Conservation (phyloP, 225 moss, liverwort and hornwort species). For the Sphagnum contortum region DNA sequence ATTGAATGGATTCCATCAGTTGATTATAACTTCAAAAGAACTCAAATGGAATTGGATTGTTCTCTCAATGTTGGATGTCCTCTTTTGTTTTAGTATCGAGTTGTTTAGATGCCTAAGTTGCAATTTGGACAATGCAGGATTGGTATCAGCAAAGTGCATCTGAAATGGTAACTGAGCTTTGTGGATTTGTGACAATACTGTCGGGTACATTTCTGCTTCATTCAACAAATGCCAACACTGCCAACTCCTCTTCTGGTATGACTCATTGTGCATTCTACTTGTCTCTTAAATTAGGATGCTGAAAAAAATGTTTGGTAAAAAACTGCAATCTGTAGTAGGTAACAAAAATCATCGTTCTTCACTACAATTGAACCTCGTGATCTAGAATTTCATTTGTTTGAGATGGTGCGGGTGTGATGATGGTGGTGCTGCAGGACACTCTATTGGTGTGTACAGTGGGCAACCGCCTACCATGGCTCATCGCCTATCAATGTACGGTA, state of each 20-base stretch:
- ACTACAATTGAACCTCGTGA: no score
- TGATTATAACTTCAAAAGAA: no score
- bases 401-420: no score
- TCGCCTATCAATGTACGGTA: slow-evolving; percentile 40
- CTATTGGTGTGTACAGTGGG: slow-evolving; percentile 46
- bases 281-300: neutral
- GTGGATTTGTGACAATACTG: slow-evolving; percentile 87
- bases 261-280: slow-evolving; percentile 27
- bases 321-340: neutral
- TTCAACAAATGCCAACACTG: slow-evolving; percentile 79
- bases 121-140: slow-evolving; percentile 34
- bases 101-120: neutral
- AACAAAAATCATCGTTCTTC: no score
- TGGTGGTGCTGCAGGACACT: neutral
- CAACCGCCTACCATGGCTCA: slow-evolving; percentile 33
- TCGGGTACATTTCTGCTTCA: slow-evolving; percentile 94
- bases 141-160: slow-evolving; percentile 71
- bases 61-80: no score
- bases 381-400: no score
- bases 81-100: neutral
- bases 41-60: no score
- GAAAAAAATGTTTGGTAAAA: no score
- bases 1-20: neutral
- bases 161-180: slow-evolving; percentile 80
- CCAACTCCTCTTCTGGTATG: slow-evolving; percentile 41